Evolutionary conservation across 345 rosid species (phyloP).

Genomic region (Citrus cavaleriei): DNA sequence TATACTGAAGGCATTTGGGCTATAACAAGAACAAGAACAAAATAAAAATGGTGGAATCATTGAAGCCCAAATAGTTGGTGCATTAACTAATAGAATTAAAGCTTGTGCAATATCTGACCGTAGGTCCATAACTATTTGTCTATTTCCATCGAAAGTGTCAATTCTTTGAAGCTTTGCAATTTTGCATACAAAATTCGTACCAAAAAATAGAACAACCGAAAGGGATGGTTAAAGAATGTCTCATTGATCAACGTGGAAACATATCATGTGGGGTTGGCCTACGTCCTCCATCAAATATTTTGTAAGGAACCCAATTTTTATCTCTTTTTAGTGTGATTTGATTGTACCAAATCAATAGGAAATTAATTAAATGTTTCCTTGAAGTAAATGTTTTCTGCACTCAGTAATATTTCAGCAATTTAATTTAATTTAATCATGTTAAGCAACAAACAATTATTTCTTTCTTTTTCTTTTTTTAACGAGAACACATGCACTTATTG

Average conservation of each 20-base stretch:
- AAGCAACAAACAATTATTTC: neutral
- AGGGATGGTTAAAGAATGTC: slow-evolving; percentile 3
- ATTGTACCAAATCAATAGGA: neutral
- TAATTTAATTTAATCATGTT: neutral
- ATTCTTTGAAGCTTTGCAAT: neutral
- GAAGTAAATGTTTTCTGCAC: neutral
- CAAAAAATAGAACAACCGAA: neutral
- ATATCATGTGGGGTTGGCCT: neutral
- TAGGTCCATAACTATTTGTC: neutral
- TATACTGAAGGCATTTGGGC: neutral
- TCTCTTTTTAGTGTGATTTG: neutral
- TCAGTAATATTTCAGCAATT: neutral
- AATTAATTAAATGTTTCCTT: neutral
- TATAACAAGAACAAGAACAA: neutral
- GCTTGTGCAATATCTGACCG: neutral
- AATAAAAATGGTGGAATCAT: too few relatives aligned
- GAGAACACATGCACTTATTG: too few relatives aligned
- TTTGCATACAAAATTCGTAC: neutral
- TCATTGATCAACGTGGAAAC: neutral
- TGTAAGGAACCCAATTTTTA: neutral
- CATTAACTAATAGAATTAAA: neutral
- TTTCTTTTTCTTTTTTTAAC: too few relatives aligned
- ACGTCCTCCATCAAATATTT: neutral
- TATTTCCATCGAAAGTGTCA: neutral
- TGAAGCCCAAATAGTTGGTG: neutral